Evolutionary conservation across 2,329 filamentous ascomycete species (phyloP), one percentile per base, ranked within the genome.

Genomic region (Pyrenophora tritici-repentis): DNA sequence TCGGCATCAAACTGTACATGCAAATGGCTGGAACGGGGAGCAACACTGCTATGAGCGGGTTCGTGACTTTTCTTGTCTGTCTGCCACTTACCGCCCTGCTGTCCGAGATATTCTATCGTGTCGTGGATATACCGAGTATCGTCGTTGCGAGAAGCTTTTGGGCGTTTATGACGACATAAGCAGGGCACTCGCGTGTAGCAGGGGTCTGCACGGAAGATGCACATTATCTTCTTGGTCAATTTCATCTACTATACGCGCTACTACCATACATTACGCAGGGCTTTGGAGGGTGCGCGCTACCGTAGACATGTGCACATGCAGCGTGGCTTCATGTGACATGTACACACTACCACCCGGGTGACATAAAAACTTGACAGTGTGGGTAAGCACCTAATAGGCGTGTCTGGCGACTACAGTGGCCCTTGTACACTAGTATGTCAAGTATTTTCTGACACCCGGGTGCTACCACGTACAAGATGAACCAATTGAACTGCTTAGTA

Each of bases 1-100:
- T 69, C 10, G 76, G 75, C 39, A 76, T 79, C 61, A 74, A 73
- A 43, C 51, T 73, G 3, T 76, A 87, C 83, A 31, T 66, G 37
- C 51, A 61, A 39, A 54, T 70, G 45, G 52, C 62, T 42, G 33
- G 36, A 14, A 22, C 51, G 6, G 60, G 64, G 6, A 48, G 44
- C 26, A 51, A 45, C 22, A 47, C 41, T 14, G 43, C 52, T 12
- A 16, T 56, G 6, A 59, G 56, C 16, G 62, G 59, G 0, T 54
- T 70, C 12, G 56, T 61, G 17, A 65, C 61, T 47, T 60, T 72
- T 32, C 31, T 65, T 9, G 58, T 63, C 5, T 70, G 65, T 29
- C 49, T 63, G 16, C 56, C 66, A 4, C 34, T 55, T 12, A 49
- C 59, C 3, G 56, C 48, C 1, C 2, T 68, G 8, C 46, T 50